Percentiles rank a stretch among this genome's conserved stretches.
Evolutionary conservation across 2,329 filamentous ascomycete genomes (phyloP).

Genomic region (Colletotrichum tofieldiae): DNA sequence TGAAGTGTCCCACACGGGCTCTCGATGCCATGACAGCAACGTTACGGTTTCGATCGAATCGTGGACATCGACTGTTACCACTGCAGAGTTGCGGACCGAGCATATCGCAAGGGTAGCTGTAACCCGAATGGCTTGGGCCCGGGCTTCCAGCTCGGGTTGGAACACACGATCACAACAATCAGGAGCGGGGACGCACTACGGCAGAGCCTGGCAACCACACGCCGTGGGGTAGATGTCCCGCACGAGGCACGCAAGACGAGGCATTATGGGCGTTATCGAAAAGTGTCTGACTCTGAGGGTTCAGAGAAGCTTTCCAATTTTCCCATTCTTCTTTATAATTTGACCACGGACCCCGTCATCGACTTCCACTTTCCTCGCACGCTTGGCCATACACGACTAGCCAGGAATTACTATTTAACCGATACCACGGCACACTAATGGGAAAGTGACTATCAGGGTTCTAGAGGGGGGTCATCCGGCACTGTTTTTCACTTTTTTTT

Average conservation of each 20-base stretch:
- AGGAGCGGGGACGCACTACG: background rate
- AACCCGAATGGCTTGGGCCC: background rate
- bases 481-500: background rate
- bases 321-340: background rate
- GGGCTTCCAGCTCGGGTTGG: background rate
- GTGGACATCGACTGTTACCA: background rate
- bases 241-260: background rate
- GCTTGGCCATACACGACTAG: background rate
- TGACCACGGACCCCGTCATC: background rate
- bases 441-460: constrained; percentile 21
- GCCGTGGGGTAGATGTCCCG: background rate
- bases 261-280: background rate
- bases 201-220: background rate
- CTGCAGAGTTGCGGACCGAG: background rate
- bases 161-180: background rate
- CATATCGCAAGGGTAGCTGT: background rate
- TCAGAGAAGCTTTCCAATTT: constrained; percentile 8
- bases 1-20: background rate
- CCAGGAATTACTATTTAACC: constrained; percentile 4
- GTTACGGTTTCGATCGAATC: background rate
- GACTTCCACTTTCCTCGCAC: background rate
- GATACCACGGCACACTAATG: constrained; percentile 33
- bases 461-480: constrained; percentile 1
- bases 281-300: background rate
- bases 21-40: background rate